These are phyloP conservation scores for Botrytis paeoniae DNA, from an alignment of 2,329 filamentous ascomycete genomes.

Conservation along the genomic window DNA sequence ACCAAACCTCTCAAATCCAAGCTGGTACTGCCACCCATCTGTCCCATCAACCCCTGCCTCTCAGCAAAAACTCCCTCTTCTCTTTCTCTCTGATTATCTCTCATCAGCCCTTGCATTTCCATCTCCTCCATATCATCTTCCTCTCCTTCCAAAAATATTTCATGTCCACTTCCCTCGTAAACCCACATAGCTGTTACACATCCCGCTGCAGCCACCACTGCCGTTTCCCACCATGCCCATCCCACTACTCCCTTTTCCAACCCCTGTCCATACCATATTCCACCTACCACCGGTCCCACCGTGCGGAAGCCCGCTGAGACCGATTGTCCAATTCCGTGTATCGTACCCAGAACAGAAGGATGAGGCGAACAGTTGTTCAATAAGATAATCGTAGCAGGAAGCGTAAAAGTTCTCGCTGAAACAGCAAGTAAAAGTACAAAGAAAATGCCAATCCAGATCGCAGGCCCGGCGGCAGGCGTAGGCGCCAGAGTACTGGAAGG, in stretches of 20 bases:
- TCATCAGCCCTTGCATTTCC: constrained; percentile 12
- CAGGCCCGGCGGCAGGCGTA: constrained; percentile 44
- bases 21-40: background rate
- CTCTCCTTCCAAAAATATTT: constrained; percentile 6
- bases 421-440: constrained; percentile 55
- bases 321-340: constrained; percentile 58
- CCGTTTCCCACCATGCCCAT: constrained; percentile 52
- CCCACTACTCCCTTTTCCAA: constrained; percentile 53
- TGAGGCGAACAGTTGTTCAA: constrained; percentile 60
- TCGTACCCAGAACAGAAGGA: constrained; percentile 52
- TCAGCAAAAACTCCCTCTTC: background rate
- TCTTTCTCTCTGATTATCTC: constrained; percentile 8
- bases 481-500: constrained; percentile 36
- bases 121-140: constrained; percentile 7
- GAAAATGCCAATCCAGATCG: constrained; percentile 55
- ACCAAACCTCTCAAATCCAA: constrained; percentile 7
- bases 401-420: constrained; percentile 55
- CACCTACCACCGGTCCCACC: constrained; percentile 52
- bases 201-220: constrained; percentile 1
- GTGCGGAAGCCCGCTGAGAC: constrained; percentile 53
- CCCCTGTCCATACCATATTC: constrained; percentile 53
- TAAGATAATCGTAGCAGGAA: constrained; percentile 57
- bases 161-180: constrained; percentile 18
- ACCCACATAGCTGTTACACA: constrained; percentile 16
- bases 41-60: background rate